A percentile compares a stretch with the other conserved stretches of the same genome.
phyloP scores from a whole-genome alignment of 2,329 filamentous ascomycete species.

The Fusarium sp. region DNA sequence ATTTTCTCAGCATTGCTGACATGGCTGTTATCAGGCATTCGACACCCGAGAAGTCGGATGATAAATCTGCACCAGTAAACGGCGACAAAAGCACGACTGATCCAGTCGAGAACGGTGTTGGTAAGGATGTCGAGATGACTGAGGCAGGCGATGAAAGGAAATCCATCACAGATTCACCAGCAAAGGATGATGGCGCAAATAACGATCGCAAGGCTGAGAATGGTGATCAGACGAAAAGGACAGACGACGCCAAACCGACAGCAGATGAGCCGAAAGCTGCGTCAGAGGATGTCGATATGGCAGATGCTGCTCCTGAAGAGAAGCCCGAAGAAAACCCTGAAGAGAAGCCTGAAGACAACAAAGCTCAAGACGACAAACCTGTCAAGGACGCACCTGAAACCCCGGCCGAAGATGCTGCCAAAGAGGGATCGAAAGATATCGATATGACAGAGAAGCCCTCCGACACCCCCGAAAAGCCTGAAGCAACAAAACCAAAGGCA shows the following conservation, averaged over 20 bases:
- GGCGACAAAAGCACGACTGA: slow-evolving; percentile 45
- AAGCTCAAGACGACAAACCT: slow-evolving; percentile 13
- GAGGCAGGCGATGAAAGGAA: slow-evolving; percentile 34
- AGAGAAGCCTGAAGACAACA: not conserved
- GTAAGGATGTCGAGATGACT: slow-evolving; percentile 44
- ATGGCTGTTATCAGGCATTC: slow-evolving; percentile 44
- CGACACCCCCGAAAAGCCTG: slow-evolving; percentile 30
- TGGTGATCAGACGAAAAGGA: slow-evolving; percentile 15
- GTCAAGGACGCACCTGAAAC: slow-evolving; percentile 1
- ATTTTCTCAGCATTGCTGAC: slow-evolving; percentile 44
- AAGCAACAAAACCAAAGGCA: slow-evolving; percentile 33
- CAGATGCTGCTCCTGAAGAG: slow-evolving; percentile 19
- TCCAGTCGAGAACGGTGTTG: slow-evolving; percentile 45
- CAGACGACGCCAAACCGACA: slow-evolving; percentile 13
- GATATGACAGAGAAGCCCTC: slow-evolving; percentile 48
- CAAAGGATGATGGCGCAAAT: slow-evolving; percentile 27
- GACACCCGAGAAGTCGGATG: slow-evolving; percentile 42
- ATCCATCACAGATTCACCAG: slow-evolving; percentile 7
- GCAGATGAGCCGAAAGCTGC: slow-evolving; percentile 4
- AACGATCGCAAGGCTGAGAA: slow-evolving; percentile 34
- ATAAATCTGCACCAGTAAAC: slow-evolving; percentile 46
- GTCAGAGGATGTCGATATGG: slow-evolving; percentile 36
- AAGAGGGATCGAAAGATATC: slow-evolving; percentile 40
- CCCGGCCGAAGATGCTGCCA: slow-evolving; percentile 14
- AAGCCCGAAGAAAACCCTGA: slow-evolving; percentile 1